These are phyloP conservation scores for Chaetomium sp. DNA, from an alignment of 2,329 filamentous ascomycete species.

Conservation along the genomic window DNA sequence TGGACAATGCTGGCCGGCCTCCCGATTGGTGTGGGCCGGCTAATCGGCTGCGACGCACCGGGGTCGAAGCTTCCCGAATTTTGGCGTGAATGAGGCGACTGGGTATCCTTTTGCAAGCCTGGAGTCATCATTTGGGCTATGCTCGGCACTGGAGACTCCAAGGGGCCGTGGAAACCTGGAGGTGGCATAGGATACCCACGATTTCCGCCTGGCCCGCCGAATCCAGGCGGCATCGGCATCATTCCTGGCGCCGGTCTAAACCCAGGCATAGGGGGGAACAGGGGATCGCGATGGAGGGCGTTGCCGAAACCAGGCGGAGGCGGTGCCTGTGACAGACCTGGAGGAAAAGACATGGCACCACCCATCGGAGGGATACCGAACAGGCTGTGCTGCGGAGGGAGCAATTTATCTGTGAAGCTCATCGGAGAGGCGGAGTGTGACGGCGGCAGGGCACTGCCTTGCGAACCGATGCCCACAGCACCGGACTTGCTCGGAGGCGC, in stretches of 20 bases:
- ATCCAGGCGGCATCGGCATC: conserved; percentile 55
- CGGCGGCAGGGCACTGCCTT: conserved; percentile 31
- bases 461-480: conserved; percentile 44
- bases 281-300: conserved; percentile 56
- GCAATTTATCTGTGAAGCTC: conserved; percentile 54
- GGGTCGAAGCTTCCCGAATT: conserved; percentile 69
- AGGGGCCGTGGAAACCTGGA: conserved; percentile 56
- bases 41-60: conserved; percentile 69
- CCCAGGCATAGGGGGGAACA: conserved; percentile 47
- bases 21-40: conserved; percentile 83
- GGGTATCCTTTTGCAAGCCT: conserved; percentile 42
- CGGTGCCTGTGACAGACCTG: conserved; percentile 42
- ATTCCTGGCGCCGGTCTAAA: conserved; percentile 51
- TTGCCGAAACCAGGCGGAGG: conserved; percentile 59
- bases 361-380: conserved; percentile 59
- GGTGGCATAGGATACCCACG: conserved; percentile 53
- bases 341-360: conserved; percentile 54
- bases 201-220: conserved; percentile 47
- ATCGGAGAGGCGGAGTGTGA: conserved; percentile 66
- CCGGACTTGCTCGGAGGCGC: conserved; percentile 64
- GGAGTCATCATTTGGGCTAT: conserved; percentile 46
- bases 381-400: conserved; percentile 46
- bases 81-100: conserved; percentile 70
- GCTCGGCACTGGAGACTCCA: conserved; percentile 45
- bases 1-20: conserved; percentile 74